Evolutionary conservation across 164 flowering plant genomes (phyloP), one percentile per base, ranked within the genome.

Genomic region (Magnolia kwangsiensis): DNA sequence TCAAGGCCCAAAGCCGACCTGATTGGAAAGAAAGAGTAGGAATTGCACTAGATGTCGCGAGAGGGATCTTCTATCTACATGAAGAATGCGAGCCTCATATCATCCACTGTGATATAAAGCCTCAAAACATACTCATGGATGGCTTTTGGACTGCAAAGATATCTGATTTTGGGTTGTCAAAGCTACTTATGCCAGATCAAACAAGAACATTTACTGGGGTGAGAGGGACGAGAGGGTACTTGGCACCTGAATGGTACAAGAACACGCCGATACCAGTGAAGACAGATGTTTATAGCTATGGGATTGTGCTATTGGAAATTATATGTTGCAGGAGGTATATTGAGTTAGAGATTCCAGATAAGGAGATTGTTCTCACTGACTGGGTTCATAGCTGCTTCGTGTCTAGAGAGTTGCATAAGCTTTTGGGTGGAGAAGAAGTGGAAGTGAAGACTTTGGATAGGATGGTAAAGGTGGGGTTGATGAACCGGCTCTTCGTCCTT

Each of bases 171-270:
- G 81, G 83, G n/a, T 58, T 81, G 37, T 74, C 83, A 68, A 81
- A 81, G 63, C 63, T 78, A 14, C 23, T 81, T 50, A 81, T 67
- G 75, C 55, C 51, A 13, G 83, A 75, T 37, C 79, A 78, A 50
- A 78, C 77, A 14, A 63, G 45, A 7, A 81, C 83, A 18, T 66
- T 50, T 8, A 81, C 86, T 7, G 82, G 65, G 3, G 69, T 82
- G 29, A 66, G 84, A 78, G 86, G 88, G 29, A 85, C 86, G 3
- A 80, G 74, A 69, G 88, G 88, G 23, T 85, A 85, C 63, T 79
- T 81, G 20, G 86, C 87, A n/a, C 87, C 87, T 0, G 87, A 85
- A 58, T 83, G 87, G 86, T 76, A 79, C 66, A 75, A 71, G 19
- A 80, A 78, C 55, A 11, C 67, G 31, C 83, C 83, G 1, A 65